These are phyloP conservation scores for Typha latifolia DNA, from an alignment of 176 grass and related monocot species.

Conservation along the genomic window DNA sequence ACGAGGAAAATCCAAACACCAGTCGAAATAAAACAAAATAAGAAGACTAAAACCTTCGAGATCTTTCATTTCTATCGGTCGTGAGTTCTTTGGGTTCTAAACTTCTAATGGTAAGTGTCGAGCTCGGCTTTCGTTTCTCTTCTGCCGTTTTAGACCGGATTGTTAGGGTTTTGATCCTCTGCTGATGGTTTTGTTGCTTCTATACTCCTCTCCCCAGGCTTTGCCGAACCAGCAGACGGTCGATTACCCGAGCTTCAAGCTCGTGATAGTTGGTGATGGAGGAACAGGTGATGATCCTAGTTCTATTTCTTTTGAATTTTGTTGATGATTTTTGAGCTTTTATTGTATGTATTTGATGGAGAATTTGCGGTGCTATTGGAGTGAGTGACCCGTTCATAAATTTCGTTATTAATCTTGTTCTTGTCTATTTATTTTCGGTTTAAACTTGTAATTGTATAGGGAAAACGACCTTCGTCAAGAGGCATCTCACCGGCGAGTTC, in stretches of 20 bases:
- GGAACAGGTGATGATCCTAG: slow-evolving; percentile 50
- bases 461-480: too few relatives aligned
- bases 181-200: not conserved
- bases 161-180: slow-evolving; percentile 5
- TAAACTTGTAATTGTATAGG: too few relatives aligned
- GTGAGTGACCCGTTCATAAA: too few relatives aligned
- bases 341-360: too few relatives aligned
- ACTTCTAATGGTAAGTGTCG: slow-evolving; percentile 7
- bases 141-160: not conserved
- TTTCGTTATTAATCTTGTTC: too few relatives aligned
- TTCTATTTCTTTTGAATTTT: not conserved
- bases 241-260: slow-evolving; percentile 83
- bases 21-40: not conserved
- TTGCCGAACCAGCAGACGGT: slow-evolving; percentile 74
- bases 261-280: slow-evolving; percentile 82
- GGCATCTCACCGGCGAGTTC: too few relatives aligned
- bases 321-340: too few relatives aligned
- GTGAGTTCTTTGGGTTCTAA: not conserved
- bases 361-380: too few relatives aligned
- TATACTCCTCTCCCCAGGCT: slow-evolving; percentile 26
- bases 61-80: not conserved
- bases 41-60: not conserved
- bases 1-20: not conserved
- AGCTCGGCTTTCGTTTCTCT: not conserved
- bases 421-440: too few relatives aligned